Evolutionary conservation across 78 protist genomes (phyloP), one percentile per base, ranked within the genome.

Genomic region (Dictyostelium firmibasis): DNA sequence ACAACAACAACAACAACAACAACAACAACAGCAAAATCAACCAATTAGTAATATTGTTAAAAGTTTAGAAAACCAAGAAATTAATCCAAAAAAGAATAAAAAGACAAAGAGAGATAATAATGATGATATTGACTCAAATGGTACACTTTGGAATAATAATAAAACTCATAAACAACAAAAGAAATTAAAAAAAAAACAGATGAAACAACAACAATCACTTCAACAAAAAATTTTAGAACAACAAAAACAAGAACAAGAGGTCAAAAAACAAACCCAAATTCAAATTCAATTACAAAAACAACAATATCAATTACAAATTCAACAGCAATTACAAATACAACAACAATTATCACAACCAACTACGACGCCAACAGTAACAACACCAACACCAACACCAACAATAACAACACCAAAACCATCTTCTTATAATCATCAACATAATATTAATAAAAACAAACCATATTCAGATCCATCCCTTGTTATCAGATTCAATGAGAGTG

Each of bases 401-500:
- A 18, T 8, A 69, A 8, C 14, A 0, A 23, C 4, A 25, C 10
- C 36, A 74, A 5, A 4, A 33, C 7, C 0, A 33, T 43, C 81
- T 36, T 29, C 38, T 31, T 4, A 6, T 38, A 18, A 8, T 35
- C 25, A 18, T 75, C 25, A 35, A 75, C 25, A 75, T 75, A 36
- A 20, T n/a, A n/a, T n/a, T n/a, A n/a, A n/a, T 8, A 27, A n/a
- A 35, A 75, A 75, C 2, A 75, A 38, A 57, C 67, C 67, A 53
- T 43, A 50, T 29, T 81, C 85, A n/a, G 85, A 81, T 53, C 85
- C 60, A 35, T 16, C 67, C 43, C 69, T 57, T 1, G 74, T 53
- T 2, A 88, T 88, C 64, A 62, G 47, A 10, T 38, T 33, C 14
- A 86, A 88, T n/a, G 86, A 79, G 5, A 50, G 41, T 50, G 93